Evolutionary conservation across 306 rosid species (phyloP), one percentile per base, ranked within the genome.

Genomic region (Senna tora): DNA sequence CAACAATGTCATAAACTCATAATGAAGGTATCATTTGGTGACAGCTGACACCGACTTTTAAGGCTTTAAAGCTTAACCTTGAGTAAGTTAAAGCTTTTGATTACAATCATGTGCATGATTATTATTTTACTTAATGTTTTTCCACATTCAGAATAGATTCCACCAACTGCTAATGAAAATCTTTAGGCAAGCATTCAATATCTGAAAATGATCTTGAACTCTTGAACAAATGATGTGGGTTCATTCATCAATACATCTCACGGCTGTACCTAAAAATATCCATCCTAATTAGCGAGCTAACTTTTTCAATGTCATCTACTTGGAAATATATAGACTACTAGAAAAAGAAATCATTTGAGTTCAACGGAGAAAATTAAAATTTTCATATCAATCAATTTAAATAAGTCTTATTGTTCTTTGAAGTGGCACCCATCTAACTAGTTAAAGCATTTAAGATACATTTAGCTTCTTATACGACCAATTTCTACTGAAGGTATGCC

Each of bases 31-130:
- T 64, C 73, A 69, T 77, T 52, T 39, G 69, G 68, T 63, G 85
- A 32, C 57, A 55, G 75, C 53, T 78, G 52, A 81, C 74, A 77
- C 71, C 78, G 75, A 76, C 80, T 82, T 77, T 79, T 61, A 73
- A 67, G 55, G 81, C 56, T 55, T 72, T 56, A 10, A 67, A 77
- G 42, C 75, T 33, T 41, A 68, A 76, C 19, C 47, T 51, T 58
- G 72, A 61, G 77, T 42, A 51, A 77, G 80, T 76, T 80, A 59
- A 39, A 56, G 72, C 65, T 69, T 67, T 69, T 76, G 36, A 38
- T 65, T 45, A 69, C 47, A 73, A 63, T 80, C 52, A 73, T 46
- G 74, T 76, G 41, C 70, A 61, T 69, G 82, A 58, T 69, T 77
- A 74, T 57, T 42, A 42, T 21, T 42, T 54, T 20, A 64, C 72